Conservation (phyloP, 2,329 filamentous ascomycete genomes). For the Fusarium acutatum region DNA sequence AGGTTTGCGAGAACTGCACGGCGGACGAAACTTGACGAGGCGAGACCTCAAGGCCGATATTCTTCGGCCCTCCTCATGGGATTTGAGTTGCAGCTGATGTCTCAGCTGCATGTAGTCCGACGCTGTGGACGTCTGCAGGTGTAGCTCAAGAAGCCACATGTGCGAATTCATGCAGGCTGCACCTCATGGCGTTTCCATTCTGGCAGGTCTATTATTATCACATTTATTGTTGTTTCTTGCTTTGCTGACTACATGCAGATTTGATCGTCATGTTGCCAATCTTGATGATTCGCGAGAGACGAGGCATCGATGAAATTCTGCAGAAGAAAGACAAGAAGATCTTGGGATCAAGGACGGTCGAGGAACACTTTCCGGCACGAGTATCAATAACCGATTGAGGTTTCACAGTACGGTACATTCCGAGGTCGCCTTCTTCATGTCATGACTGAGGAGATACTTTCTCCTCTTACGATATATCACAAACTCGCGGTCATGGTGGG, state of each 20-base stretch:
- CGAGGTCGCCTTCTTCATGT: background rate
- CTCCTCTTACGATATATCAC: conserved; percentile 14
- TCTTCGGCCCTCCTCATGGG: conserved; percentile 7
- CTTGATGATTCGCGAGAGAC: background rate
- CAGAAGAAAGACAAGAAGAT: background rate
- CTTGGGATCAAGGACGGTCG: background rate
- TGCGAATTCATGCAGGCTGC: background rate
- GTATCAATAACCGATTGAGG: conserved; percentile 11
- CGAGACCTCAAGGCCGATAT: conserved; percentile 11
- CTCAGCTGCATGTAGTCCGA: conserved; percentile 23
- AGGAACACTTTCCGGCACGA: background rate
- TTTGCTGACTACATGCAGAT: conserved; percentile 19
- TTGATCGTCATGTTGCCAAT: conserved; percentile 3
- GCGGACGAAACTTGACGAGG: conserved; percentile 23
- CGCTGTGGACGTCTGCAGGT: conserved; percentile 12
- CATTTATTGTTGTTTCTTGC: background rate
- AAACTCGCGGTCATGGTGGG: background rate
- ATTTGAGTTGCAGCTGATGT: conserved; percentile 9
- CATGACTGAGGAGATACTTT: background rate
- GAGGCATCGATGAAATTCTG: background rate
- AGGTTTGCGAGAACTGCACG: conserved; percentile 56
- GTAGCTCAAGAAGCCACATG: conserved; percentile 7
- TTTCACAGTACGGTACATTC: conserved; percentile 19
- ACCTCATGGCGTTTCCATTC: conserved; percentile 7
- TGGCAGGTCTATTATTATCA: conserved; percentile 17